Conservation (phyloP, 208 protist genomes). For the Acanthamoeba divionensis region DNA sequence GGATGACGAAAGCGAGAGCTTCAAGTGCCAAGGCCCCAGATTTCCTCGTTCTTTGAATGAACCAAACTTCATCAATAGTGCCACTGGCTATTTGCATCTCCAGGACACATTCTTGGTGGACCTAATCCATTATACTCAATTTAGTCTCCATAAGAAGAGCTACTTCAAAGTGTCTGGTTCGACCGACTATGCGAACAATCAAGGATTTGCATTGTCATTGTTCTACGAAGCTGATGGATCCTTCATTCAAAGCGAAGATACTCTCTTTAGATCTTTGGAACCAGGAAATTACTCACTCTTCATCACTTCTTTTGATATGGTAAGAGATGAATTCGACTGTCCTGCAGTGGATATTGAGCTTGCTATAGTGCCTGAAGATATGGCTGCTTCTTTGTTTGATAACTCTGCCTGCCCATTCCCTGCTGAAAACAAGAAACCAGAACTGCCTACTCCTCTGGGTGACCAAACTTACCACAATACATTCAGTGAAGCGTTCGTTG, state of each 20-base stretch:
- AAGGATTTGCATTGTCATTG: slow-evolving; percentile 19
- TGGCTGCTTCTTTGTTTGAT: neutral
- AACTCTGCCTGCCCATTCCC: slow-evolving; percentile 13
- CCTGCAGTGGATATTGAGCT: slow-evolving; percentile 4
- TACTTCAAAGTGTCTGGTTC: slow-evolving; percentile 28
- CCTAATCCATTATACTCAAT: slow-evolving; percentile 29
- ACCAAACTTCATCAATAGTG: slow-evolving; percentile 11
- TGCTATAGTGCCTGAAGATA: too few relatives aligned
- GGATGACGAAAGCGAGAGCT: neutral
- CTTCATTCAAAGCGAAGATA: neutral
- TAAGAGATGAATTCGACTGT: neutral
- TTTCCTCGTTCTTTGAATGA: slow-evolving; percentile 26
- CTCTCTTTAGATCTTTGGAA: neutral
- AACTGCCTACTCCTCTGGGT: neutral
- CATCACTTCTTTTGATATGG: slow-evolving; percentile 19
- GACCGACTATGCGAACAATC: neutral
- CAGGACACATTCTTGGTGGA: neutral
- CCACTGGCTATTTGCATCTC: slow-evolving; percentile 17
- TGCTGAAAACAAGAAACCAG: neutral
- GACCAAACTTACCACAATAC: too few relatives aligned
- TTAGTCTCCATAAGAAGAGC: neutral
- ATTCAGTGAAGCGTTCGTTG: neutral
- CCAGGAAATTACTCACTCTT: slow-evolving; percentile 49
- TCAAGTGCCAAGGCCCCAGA: neutral
- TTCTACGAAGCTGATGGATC: neutral